Base-by-base conservation (phyloP, 257 asterid species). In the Nicotiana obtusifolia region DNA sequence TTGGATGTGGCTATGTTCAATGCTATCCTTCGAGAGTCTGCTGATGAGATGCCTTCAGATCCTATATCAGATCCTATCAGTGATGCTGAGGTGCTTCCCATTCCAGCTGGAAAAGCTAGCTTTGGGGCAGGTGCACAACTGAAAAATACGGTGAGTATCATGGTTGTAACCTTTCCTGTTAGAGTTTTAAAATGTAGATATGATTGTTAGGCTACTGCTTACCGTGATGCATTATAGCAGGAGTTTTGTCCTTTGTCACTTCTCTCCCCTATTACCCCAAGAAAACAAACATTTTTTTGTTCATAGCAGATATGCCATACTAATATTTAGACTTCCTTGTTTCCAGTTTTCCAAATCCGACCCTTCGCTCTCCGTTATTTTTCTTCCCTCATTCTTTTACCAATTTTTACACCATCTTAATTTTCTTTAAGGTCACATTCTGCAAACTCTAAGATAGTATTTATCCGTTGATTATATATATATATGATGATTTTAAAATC, bases 1-100 rank as follows among this genome's bases (percentile, higher is more conserved):
- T 91, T 95, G 75, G 99, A 95, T 44, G 92, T 92, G 49, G 99
- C 98, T 33, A 95, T 95, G 97, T 91, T 95, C 95, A 95, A 95
- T 68, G 97, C 99, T 65, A 91, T 94, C 84, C 94, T 95, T 75
- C 99, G 98, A 14, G 93, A 90, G 81, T 90, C 96, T 80, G 88
- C 89, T 54, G 91, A 90, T 80, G 97, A 91, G 56, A 90, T 93
- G 94, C 96, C 98, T 13, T 90, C 98, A 5, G 97, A 95, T 90
- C 99, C 99, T 28, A 86, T 91, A 76, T 93, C 99, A 69, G 98
- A 95, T 88, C 99, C 99, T 81, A 92, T 95, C 52, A 85, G 91
- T 82, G 94, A 95, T 81, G 78, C 91, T 37, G 83, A 88, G 80
- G 98, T 94, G 76, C 98, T 95, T 80, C 99, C 99, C 1, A 87